Base-by-base conservation (phyloP, 768 basidiomycete species). In the Exsudoporus frostii region DNA sequence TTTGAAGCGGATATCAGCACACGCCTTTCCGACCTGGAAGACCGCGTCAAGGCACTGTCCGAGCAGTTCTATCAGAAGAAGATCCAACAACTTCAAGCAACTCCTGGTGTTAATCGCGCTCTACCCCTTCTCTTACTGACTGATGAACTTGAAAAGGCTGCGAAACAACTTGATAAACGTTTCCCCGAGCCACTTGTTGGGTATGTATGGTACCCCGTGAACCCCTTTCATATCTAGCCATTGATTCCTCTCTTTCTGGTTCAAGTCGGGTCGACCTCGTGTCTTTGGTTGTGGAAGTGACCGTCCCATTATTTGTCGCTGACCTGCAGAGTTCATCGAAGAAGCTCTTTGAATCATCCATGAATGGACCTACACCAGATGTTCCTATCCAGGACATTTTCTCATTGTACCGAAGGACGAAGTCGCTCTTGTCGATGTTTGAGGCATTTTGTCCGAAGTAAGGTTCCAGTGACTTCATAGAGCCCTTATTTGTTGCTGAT, bases 361-460 rank as follows among this genome's bases (percentile, higher is more conserved):
- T 84, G 83, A 92, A 89, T 63, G 88, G 88, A 4, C 89, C 91
- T 1, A 90, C 88, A 8, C 91, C 92, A 6, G 89, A 90, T 56
- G 82, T 93, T 3, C 90, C 88, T 1, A 92, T 95, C 44, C 88
- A 92, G 59, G 93, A 98, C 65, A 84, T 95, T 25, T 95, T 97
- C 61, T 79, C 86, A 2, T 73, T 98, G 14, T 98, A 94, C 64
- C 78, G 90, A 53, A 79, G 91, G 59, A 81, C 86, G 25, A 87
- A 83, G 67, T 82, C 82, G 14, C 65, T 98, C 20, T 45, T 89
- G 48, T 81, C 79, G n/a, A 91, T 98, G 89, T 84, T 84, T 63
- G 69, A 76, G 8, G 90, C 91, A 0, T 96, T 95, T 68, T 86
- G 83, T 61, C 78, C 90, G 1, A 73, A 81, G 95, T 95, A 63